Evolutionary conservation across 345 rosid species (phyloP).

Genomic region (Gynandropsis gynandra): DNA sequence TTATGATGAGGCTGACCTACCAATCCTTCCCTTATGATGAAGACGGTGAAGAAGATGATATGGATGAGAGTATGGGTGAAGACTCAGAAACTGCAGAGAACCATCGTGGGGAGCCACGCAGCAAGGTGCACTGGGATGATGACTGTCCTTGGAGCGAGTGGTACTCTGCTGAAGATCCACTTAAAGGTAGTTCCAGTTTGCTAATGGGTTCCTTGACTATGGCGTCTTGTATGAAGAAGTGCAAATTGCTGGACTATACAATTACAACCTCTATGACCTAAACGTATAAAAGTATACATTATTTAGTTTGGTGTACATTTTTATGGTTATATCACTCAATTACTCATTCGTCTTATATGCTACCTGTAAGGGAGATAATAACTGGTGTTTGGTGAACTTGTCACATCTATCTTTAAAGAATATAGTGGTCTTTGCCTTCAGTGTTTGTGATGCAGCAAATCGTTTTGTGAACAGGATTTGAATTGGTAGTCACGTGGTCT

Average conservation of each 20-base stretch:
- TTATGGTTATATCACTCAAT: slow-evolving; percentile 6
- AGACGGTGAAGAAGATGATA: slow-evolving; percentile 49
- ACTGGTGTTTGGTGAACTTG: slow-evolving; percentile 5
- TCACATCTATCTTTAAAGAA: slow-evolving; percentile 1
- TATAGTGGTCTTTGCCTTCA: slow-evolving; percentile 18
- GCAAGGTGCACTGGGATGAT: slow-evolving; percentile 79
- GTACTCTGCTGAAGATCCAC: slow-evolving; percentile 93
- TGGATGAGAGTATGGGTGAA: slow-evolving; percentile 43
- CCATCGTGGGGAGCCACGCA: slow-evolving; percentile 38
- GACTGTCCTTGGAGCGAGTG: slow-evolving; percentile 99
- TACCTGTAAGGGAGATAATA: slow-evolving; percentile 1
- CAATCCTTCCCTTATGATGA: slow-evolving; percentile 61
- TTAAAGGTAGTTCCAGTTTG: slow-evolving; percentile 46
- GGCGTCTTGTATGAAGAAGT: background rate
- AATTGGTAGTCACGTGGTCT: slow-evolving; percentile 62
- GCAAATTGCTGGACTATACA: background rate
- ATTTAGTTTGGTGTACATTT: slow-evolving; percentile 6
- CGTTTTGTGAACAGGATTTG: slow-evolving; percentile 48
- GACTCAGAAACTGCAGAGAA: slow-evolving; percentile 39
- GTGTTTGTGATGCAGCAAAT: slow-evolving; percentile 17
- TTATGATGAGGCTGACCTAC: slow-evolving; percentile 83
- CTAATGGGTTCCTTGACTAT: background rate
- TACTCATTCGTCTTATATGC: slow-evolving; percentile 10
- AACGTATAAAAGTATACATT: slow-evolving; percentile 3
- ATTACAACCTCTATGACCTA: background rate